A percentile compares a stretch with the other conserved stretches of the same genome.
Conservation (phyloP, 768 basidiomycete genomes). For the Naganishia onofrii region DNA sequence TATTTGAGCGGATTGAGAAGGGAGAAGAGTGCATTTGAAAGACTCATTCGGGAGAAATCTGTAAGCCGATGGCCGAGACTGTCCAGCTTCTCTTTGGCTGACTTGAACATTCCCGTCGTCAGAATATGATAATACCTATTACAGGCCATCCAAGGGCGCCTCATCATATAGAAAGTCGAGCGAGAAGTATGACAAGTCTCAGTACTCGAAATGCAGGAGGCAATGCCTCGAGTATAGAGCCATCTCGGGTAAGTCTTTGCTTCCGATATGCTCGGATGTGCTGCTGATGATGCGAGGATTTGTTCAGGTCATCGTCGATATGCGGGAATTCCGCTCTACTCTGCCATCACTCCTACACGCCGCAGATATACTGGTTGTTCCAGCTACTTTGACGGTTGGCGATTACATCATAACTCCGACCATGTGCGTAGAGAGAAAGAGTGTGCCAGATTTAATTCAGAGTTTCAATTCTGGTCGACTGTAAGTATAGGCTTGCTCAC, state of each 20-base stretch:
- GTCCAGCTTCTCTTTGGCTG: too few relatives aligned
- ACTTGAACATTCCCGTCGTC: not conserved
- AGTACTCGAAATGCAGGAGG: conserved; percentile 72
- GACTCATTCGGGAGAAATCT: conserved; percentile 84
- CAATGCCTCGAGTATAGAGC: conserved; percentile 60
- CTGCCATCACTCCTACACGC: conserved; percentile 87
- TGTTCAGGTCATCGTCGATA: conserved; percentile 83
- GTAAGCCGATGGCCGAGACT: conserved; percentile 57
- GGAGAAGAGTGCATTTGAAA: conserved; percentile 92
- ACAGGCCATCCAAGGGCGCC: conserved; percentile 52
- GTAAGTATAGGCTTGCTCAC: conserved; percentile 58
- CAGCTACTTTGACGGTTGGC: conserved; percentile 87
- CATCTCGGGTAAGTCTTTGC: conserved; percentile 54
- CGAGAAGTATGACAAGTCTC: conserved; percentile 58
- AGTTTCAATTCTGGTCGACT: conserved; percentile 91
- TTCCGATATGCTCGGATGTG: not conserved
- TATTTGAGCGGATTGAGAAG: conserved; percentile 82
- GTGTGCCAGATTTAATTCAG: conserved; percentile 82
- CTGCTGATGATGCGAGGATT: not conserved
- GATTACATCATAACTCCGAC: conserved; percentile 95
- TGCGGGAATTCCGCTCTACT: conserved; percentile 92
- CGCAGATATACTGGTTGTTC: conserved; percentile 72
- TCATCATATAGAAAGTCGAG: conserved; percentile 59
- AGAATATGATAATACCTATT: conserved; percentile 89
- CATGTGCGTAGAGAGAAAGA: conserved; percentile 94